These are phyloP conservation scores for Phytophthora hibernalis DNA, from an alignment of 352 stramenopile species.

Conservation along the genomic window DNA sequence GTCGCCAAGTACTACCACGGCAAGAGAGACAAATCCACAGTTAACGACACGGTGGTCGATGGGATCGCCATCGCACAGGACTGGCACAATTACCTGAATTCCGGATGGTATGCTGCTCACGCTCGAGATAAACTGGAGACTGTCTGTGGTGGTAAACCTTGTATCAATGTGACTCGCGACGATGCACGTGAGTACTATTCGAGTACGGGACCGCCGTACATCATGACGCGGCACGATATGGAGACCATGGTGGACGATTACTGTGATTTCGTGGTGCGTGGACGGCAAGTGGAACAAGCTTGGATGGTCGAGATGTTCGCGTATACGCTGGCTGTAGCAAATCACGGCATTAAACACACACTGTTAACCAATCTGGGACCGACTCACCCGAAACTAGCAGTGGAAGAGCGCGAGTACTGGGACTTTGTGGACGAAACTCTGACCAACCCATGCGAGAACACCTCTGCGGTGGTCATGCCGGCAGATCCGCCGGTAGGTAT, in stretches of 20 bases:
- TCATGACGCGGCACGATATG: conserved; percentile 61
- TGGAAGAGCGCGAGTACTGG: conserved; percentile 48
- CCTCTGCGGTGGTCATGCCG: conserved; percentile 45
- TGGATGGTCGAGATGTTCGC: conserved; percentile 76
- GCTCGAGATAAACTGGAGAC: conserved; percentile 36
- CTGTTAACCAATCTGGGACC: conserved; percentile 49
- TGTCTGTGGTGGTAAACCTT: conserved; percentile 45
- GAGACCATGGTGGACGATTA: conserved; percentile 60
- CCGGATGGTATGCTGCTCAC: conserved; percentile 44
- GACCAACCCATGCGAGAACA: conserved; percentile 50
- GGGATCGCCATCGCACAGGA: conserved; percentile 57
- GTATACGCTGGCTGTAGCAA: conserved; percentile 54
- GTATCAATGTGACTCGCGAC: conserved; percentile 38
- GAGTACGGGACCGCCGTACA: conserved; percentile 62
- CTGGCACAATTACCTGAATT: conserved; percentile 52
- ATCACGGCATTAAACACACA: conserved; percentile 66
- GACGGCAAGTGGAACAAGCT: conserved; percentile 39
- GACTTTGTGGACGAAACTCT: conserved; percentile 40
- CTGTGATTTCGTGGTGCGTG: conserved; percentile 50
- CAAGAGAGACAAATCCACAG: conserved; percentile 31
- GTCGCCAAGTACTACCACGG: conserved; percentile 52
- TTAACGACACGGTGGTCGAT: conserved; percentile 55
- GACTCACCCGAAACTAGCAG: conserved; percentile 49
- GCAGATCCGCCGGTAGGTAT: conserved; percentile 47
- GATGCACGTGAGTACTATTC: conserved; percentile 54